phyloP scores from a whole-genome alignment of 2,329 filamentous ascomycete genomes.

The Monilinia vaccinii-corymbosi region DNA sequence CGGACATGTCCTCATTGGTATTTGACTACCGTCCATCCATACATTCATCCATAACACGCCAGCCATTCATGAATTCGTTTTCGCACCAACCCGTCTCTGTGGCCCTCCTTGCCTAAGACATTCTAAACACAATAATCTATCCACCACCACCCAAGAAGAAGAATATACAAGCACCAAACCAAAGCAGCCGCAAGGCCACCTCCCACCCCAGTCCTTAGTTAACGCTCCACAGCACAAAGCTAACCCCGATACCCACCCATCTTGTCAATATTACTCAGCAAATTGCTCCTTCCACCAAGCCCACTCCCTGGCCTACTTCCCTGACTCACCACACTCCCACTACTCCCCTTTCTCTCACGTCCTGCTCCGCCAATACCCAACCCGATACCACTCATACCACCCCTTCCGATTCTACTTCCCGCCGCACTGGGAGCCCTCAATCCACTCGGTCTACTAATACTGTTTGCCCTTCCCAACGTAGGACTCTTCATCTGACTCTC shows the following conservation, averaged over 20 bases:
- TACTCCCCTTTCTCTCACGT: slow-evolving; percentile 18
- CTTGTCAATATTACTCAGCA: slow-evolving; percentile 79
- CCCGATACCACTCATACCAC: slow-evolving; percentile 22
- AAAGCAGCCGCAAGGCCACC: background rate
- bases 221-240: background rate
- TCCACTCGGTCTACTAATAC: slow-evolving; percentile 46
- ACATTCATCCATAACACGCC: background rate
- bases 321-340: slow-evolving; percentile 33
- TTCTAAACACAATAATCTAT: background rate
- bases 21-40: background rate
- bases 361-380: slow-evolving; percentile 1
- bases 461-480: slow-evolving; percentile 39
- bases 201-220: background rate
- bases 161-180: slow-evolving; percentile 11
- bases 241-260: slow-evolving; percentile 44
- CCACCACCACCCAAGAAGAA: background rate
- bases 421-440: slow-evolving; percentile 47
- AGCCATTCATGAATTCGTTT: slow-evolving; percentile 7
- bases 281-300: slow-evolving; percentile 50
- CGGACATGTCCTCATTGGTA: background rate
- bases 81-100: background rate
- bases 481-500: slow-evolving; percentile 20
- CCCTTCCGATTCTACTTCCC: slow-evolving; percentile 38
- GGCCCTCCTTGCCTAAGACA: background rate
- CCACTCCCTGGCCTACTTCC: slow-evolving; percentile 25